These are phyloP conservation scores for Panus rudis DNA, from an alignment of 768 basidiomycete species.

Conservation along the genomic window DNA sequence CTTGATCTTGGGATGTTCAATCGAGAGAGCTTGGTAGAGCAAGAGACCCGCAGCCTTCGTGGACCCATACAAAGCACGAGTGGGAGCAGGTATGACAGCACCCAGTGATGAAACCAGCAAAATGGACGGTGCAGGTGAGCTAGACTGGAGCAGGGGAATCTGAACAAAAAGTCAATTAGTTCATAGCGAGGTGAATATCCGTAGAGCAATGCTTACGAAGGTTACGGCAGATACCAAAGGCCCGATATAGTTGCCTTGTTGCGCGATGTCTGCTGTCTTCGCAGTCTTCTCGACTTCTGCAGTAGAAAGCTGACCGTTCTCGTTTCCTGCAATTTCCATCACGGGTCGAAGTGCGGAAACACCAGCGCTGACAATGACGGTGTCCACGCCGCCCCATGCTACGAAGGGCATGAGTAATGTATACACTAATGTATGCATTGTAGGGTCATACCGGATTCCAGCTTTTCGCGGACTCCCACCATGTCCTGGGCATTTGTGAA, in stretches of 20 bases:
- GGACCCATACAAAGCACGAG: slow-evolving; percentile 75
- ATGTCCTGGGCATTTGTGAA: slow-evolving; percentile 62
- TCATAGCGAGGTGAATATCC: background rate
- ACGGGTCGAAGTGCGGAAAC: slow-evolving; percentile 77
- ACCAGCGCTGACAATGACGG: slow-evolving; percentile 74
- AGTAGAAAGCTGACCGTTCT: slow-evolving; percentile 32
- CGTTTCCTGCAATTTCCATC: slow-evolving; percentile 59
- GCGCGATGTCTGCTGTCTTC: slow-evolving; percentile 49
- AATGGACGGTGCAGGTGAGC: slow-evolving; percentile 64
- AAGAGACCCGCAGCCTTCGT: slow-evolving; percentile 76
- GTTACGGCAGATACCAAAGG: slow-evolving; percentile 64
- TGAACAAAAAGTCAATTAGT: slow-evolving; percentile 22
- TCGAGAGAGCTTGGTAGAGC: slow-evolving; percentile 72
- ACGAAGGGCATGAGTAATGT: background rate
- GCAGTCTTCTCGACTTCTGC: slow-evolving; percentile 56
- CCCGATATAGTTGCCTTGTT: slow-evolving; percentile 60
- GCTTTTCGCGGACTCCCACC: slow-evolving; percentile 42
- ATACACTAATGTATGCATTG: background rate
- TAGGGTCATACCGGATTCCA: slow-evolving; percentile 47
- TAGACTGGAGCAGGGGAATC: slow-evolving; percentile 68
- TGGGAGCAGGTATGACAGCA: slow-evolving; percentile 78
- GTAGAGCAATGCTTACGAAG: slow-evolving; percentile 43
- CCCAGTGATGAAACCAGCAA: slow-evolving; percentile 76
- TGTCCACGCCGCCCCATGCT: slow-evolving; percentile 85
- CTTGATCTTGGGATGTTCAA: slow-evolving; percentile 65